Percentiles rank a stretch among this genome's conserved stretches.
Conservation (phyloP, 345 rosid species). For the Noccaea caerulescens region DNA sequence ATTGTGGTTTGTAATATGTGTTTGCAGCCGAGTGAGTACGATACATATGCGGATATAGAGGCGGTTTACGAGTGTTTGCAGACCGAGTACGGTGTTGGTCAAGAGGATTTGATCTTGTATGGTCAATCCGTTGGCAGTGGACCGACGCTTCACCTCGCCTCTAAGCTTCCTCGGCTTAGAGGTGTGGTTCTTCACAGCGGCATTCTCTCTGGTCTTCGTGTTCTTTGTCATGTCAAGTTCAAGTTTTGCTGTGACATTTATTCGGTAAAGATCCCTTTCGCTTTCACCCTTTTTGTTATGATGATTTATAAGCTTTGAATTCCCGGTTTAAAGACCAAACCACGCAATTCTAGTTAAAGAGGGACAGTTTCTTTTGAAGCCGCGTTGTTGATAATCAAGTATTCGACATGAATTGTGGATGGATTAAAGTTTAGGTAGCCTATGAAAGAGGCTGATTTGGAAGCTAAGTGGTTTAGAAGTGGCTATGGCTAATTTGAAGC, state of each 20-base stretch:
- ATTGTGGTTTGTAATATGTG: neutral
- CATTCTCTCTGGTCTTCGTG: conserved; percentile 99
- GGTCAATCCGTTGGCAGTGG: conserved; percentile 99
- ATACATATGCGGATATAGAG: conserved; percentile 97
- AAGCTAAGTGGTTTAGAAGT: too few species aligned
- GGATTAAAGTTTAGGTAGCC: conserved; percentile 11
- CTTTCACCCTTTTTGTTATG: neutral
- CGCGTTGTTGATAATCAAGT: too few species aligned
- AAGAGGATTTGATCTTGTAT: conserved; percentile 88
- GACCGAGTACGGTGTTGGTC: conserved; percentile 88
- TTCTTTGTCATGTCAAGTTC: conserved; percentile 92
- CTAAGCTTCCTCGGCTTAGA: conserved; percentile 92
- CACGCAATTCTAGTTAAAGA: neutral
- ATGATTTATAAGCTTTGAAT: neutral
- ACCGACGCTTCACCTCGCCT: conserved; percentile 93
- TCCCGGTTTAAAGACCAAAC: conserved; percentile 8
- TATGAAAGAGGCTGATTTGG: neutral
- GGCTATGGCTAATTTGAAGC: neutral
- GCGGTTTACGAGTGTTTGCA: conserved; percentile 92
- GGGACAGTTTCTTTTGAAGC: neutral
- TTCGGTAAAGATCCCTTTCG: conserved; percentile 49
- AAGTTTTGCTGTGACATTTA: conserved; percentile 89
- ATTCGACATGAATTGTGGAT: neutral
- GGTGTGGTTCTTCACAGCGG: conserved; percentile 98
- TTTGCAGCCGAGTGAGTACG: conserved; percentile 86